Evolutionary conservation across 495 filamentous ascomycete genomes (phyloP).

Genomic region (Xylona heveae): DNA sequence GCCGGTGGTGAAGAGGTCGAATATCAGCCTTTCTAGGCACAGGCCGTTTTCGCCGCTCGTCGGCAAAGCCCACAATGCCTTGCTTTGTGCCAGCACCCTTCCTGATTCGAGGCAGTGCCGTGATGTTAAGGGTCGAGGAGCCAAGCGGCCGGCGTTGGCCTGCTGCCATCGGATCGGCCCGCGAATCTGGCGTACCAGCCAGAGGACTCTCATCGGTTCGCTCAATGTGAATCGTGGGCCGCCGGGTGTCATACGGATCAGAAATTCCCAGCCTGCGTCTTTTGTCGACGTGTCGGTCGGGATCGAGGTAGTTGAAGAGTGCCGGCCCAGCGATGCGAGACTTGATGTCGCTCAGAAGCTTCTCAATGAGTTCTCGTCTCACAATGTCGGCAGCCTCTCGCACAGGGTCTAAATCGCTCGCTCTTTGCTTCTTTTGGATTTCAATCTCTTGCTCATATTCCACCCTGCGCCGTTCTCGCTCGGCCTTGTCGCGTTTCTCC

Average conservation of each 20-base stretch:
- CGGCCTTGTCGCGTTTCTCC: conserved; percentile 32
- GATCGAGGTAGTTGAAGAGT: conserved; percentile 71
- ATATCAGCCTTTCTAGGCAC: conserved; percentile 29
- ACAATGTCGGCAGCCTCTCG: conserved; percentile 56
- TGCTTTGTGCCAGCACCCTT: conserved; percentile 38
- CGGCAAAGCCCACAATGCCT: conserved; percentile 47
- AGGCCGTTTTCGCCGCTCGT: conserved; percentile 45
- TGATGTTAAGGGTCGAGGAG: conserved; percentile 29
- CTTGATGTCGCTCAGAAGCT: conserved; percentile 68
- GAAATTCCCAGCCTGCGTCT: conserved; percentile 57
- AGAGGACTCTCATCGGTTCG: conserved; percentile 31
- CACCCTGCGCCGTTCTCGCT: conserved; percentile 32
- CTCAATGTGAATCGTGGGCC: conserved; percentile 24
- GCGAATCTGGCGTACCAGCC: conserved; percentile 46
- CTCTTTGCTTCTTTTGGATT: conserved; percentile 67
- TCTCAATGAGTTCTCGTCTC: conserved; percentile 59
- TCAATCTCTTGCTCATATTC: conserved; percentile 62
- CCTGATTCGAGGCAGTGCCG: conserved; percentile 47
- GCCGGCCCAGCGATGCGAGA: conserved; percentile 60
- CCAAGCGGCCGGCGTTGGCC: conserved; percentile 17
- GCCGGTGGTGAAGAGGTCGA: conserved; percentile 32
- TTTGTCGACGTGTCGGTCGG: conserved; percentile 51
- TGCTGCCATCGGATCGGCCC: conserved; percentile 25
- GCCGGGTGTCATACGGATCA: conserved; percentile 34
- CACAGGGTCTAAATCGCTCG: conserved; percentile 70